Percentiles rank a stretch among this genome's conserved stretches.
phyloP scores from a whole-genome alignment of 1,284 basidiomycete species.

The Heterobasidion irregulare region DNA sequence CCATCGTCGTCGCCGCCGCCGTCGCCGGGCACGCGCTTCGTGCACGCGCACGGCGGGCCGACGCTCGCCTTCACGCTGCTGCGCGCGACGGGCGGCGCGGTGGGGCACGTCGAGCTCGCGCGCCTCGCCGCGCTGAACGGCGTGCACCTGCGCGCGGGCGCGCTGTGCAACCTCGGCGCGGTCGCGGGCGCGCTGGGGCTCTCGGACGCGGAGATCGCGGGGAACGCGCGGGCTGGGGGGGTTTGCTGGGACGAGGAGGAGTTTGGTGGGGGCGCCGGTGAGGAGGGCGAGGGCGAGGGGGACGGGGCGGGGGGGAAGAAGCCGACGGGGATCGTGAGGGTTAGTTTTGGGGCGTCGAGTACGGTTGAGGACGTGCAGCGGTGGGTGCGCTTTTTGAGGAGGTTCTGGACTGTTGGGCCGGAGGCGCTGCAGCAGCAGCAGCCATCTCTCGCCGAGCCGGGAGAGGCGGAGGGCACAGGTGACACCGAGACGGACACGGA shows the following conservation, averaged over 20 bases:
- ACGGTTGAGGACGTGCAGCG: background rate
- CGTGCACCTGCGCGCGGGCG: background rate
- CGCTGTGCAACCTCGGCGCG: background rate
- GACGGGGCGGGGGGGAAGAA: background rate
- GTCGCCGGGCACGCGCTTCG: no score
- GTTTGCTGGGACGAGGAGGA: background rate
- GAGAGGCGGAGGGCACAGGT: no score
- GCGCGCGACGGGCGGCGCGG: no score
- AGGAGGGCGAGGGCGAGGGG: no score
- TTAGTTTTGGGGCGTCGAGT: background rate
- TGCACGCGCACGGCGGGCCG: background rate
- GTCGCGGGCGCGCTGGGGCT: background rate
- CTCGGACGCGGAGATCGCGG: background rate
- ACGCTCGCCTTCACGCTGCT: background rate
- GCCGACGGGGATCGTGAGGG: background rate
- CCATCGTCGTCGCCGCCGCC: no score
- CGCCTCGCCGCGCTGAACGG: background rate
- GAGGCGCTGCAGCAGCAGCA: background rate
- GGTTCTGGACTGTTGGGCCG: background rate
- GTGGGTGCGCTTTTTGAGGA: background rate
- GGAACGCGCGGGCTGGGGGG: background rate
- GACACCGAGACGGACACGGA: no score
- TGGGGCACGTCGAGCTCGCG: background rate
- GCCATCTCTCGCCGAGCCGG: background rate
- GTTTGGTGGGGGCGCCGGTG: background rate